Evolutionary conservation across 169 alveolate species (phyloP).

Genomic region (Cyclospora cayetanensis): DNA sequence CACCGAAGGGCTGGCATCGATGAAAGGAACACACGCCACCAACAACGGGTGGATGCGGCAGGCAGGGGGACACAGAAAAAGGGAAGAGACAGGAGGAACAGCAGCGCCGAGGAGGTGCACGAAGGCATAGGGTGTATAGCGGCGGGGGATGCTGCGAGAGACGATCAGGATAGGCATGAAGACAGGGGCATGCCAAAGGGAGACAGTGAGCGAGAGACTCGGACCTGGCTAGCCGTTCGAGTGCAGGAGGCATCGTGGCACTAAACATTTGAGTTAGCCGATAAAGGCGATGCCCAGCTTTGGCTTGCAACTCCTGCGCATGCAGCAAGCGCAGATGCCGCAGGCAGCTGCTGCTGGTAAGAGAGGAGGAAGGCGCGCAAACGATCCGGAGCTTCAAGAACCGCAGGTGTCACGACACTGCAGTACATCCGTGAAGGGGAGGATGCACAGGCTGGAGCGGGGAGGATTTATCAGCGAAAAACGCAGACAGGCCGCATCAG

Average conservation of each 20-base stretch:
- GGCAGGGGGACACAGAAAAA: background rate
- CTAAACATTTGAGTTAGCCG: slow-evolving; percentile 94
- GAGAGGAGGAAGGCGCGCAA: background rate
- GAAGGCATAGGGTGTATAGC: too few species aligned
- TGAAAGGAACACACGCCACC: background rate
- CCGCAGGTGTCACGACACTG: background rate
- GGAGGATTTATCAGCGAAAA: too few species aligned
- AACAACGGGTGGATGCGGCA: background rate
- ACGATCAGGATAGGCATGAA: background rate
- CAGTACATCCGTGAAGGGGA: too few species aligned
- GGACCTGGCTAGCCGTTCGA: slow-evolving; percentile 91
- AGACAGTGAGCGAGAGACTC: background rate
- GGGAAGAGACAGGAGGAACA: background rate
- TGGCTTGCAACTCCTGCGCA: slow-evolving; percentile 85
- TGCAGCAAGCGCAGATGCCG: background rate
- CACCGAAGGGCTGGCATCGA: background rate
- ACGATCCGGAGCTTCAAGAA: background rate
- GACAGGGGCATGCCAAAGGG: background rate
- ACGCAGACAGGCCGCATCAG: too few species aligned
- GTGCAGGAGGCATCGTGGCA: slow-evolving; percentile 97
- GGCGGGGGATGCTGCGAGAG: background rate
- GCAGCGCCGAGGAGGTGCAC: background rate
- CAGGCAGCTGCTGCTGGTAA: background rate
- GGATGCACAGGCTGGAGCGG: too few species aligned
- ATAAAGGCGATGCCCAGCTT: slow-evolving; percentile 89